These are phyloP conservation scores for Yamadazyma pseudoaaseri DNA, from an alignment of 1,139 yeast species.

Conservation along the genomic window DNA sequence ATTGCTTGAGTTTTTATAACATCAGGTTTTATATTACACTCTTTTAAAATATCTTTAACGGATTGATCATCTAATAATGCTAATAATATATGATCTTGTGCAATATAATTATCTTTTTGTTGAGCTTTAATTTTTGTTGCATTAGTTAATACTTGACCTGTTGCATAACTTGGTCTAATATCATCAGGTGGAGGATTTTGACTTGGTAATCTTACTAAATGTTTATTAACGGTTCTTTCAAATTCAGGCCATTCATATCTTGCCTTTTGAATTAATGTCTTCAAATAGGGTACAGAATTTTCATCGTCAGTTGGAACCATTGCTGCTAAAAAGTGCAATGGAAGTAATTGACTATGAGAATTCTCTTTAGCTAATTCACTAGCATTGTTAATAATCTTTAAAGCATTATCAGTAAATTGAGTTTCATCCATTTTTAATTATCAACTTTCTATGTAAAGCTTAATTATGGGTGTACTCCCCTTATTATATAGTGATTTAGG, in stretches of 20 bases:
- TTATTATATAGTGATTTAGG: neutral
- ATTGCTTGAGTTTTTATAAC: constrained; percentile 78
- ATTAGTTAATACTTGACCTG: constrained; percentile 66
- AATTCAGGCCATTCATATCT: constrained; percentile 84
- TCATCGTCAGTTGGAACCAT: constrained; percentile 77
- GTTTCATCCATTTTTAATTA: constrained; percentile 51
- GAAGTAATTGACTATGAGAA: constrained; percentile 77
- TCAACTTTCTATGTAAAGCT: neutral
- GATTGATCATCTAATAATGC: constrained; percentile 81
- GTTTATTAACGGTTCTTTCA: constrained; percentile 77
- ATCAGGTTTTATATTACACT: constrained; percentile 64
- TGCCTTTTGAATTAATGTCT: constrained; percentile 83
- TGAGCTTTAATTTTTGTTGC: constrained; percentile 76
- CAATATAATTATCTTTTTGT: constrained; percentile 89
- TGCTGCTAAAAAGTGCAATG: constrained; percentile 89
- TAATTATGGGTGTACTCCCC: neutral
- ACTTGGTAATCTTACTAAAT: constrained; percentile 79
- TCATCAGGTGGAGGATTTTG: constrained; percentile 87
- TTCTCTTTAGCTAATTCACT: constrained; percentile 81
- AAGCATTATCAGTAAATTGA: constrained; percentile 91
- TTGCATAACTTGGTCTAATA: constrained; percentile 63
- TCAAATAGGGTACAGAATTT: constrained; percentile 67
- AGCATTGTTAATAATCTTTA: constrained; percentile 75
- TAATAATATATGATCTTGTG: constrained; percentile 88
- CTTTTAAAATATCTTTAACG: constrained; percentile 73